Evolutionary conservation across 345 rosid species (phyloP).

Genomic region (Cardamine chenopodiifolia): DNA sequence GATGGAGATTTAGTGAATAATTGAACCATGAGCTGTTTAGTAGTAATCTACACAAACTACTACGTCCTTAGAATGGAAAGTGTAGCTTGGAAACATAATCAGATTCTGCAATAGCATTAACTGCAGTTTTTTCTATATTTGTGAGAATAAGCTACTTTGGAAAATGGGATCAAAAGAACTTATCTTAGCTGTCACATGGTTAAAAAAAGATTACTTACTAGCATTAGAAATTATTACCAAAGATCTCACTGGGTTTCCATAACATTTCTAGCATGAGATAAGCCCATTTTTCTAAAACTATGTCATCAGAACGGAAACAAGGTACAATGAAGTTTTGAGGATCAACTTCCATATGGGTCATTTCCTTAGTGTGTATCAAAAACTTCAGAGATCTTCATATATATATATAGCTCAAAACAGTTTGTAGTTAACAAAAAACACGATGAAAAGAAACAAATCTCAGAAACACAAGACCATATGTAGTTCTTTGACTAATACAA

Average conservation of each 20-base stretch:
- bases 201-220: not conserved
- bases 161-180: conserved; percentile 13
- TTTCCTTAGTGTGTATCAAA: conserved; percentile 8
- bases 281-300: conserved; percentile 4
- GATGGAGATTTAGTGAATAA: conserved; percentile 17
- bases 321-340: not conserved
- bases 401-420: conserved; percentile 3
- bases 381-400: conserved; percentile 20
- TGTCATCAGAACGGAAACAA: not conserved
- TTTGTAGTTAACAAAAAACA: conserved; percentile 26
- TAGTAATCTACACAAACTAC: conserved; percentile 25
- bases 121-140: conserved; percentile 26
- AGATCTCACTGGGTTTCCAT: conserved; percentile 4
- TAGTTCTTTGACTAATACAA: conserved; percentile 13
- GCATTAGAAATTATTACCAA: not conserved
- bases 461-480: conserved; percentile 17
- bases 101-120: conserved; percentile 25
- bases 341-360: conserved; percentile 10
- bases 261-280: conserved; percentile 17
- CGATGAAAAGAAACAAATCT: conserved; percentile 20
- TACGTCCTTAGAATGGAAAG: conserved; percentile 21
- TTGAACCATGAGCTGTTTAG: conserved; percentile 32
- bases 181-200: conserved; percentile 20
- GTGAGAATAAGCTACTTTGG: conserved; percentile 11
- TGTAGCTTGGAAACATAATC: conserved; percentile 17